A percentile compares a stretch with the other conserved stretches of the same genome.
phyloP scores from a whole-genome alignment of 78 protist genomes.

The Dictyostelium capitatum region DNA sequence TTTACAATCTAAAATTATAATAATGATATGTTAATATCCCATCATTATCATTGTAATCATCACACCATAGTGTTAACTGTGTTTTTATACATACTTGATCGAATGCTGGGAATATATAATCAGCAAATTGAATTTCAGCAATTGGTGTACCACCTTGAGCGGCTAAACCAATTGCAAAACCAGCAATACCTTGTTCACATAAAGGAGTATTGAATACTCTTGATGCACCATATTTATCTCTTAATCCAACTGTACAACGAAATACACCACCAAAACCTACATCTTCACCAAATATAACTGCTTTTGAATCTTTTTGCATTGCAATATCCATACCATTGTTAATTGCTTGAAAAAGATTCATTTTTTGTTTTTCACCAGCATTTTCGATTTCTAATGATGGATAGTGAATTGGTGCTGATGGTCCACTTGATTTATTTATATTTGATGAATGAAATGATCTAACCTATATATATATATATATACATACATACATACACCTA shows the following conservation, averaged over 20 bases:
- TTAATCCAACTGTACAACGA: slow-evolving; percentile 92
- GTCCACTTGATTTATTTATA: background rate
- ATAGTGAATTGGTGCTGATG: slow-evolving; percentile 46
- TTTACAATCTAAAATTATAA: slow-evolving; percentile 91
- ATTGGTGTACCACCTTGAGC: slow-evolving; percentile 95
- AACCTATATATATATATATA: background rate
- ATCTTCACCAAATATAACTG: slow-evolving; percentile 96
- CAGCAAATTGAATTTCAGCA: slow-evolving; percentile 99
- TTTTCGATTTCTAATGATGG: slow-evolving; percentile 63
- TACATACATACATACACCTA: no score
- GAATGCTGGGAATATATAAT: slow-evolving; percentile 98
- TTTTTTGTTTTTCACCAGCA: slow-evolving; percentile 82
- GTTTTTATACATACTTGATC: slow-evolving; percentile 94
- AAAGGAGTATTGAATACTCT: slow-evolving; percentile 98
- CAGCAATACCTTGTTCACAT: slow-evolving; percentile 98
- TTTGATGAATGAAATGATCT: slow-evolving; percentile 15
- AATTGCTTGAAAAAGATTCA: slow-evolving; percentile 89
- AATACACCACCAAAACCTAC: slow-evolving; percentile 99
- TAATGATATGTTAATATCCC: no score
- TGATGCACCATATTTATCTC: slow-evolving; percentile 91
- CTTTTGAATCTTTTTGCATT: slow-evolving; percentile 69
- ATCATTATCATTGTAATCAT: no score
- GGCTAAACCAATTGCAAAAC: slow-evolving; percentile 96
- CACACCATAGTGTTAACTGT: no score
- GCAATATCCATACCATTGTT: slow-evolving; percentile 93